Evolutionary conservation across 331 rosid genomes (phyloP), one percentile per base, ranked within the genome.

Genomic region (Malus hybrid): DNA sequence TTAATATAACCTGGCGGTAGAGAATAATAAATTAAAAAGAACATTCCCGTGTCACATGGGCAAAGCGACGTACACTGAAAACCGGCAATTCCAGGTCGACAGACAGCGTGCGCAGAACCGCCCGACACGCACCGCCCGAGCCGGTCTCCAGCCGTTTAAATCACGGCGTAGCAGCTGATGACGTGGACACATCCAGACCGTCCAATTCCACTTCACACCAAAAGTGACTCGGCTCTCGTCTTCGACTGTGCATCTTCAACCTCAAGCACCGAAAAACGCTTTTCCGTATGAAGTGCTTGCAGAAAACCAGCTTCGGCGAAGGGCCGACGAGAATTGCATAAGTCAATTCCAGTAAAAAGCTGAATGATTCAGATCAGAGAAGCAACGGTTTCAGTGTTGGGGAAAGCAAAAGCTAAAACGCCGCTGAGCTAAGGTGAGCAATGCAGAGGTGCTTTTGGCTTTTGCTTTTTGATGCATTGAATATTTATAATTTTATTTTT

Each of bases 1-100:
- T 10, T 10, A 50, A 70, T 8, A 3, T 50, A 12, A 52, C 62
- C 62, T 56, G 12, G 4, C 2, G 10, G 24, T 13, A 18, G 18
- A 53, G n/a, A 9, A 28, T 26, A 28, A 72, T 42, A 26, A 0
- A 39, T 3, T 6, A 0, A 18, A 22, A 13, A 68, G 71, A 75
- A 79, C 78, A 70, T 81, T 80, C 76, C 65, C 68, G n/a, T 10
- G 39, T 79, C 89, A 80, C 91, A 79, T 85, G 90, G 62, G 70
- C 71, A 28, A 57, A 57, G 14, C 63, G 26, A 48, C 76, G 53
- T 48, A 48, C 61, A 42, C 63, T 24, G 34, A 70, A 42, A 42
- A 78, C 77, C 83, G 83, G 77, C 87, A 71, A 18, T n/a, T 61
- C 42, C 86, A 75, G 84, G 81, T 80, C 33, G 29, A 28, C 29